These are phyloP conservation scores for Phytophthora kernoviae DNA, from an alignment of 352 stramenopile species.

Conservation along the genomic window DNA sequence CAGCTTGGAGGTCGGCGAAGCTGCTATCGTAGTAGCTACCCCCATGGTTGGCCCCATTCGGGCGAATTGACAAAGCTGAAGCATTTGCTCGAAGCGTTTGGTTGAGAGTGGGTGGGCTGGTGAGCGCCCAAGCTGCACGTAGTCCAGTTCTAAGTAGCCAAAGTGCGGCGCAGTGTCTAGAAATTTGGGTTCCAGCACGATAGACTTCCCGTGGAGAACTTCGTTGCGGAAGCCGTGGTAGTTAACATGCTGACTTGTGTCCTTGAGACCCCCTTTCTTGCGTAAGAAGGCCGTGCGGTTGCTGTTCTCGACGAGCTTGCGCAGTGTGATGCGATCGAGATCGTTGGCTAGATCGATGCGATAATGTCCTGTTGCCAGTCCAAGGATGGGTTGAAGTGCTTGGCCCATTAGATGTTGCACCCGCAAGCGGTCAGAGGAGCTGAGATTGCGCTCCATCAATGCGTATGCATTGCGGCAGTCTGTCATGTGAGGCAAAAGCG, in stretches of 20 bases:
- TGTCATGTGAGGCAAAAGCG: constrained; percentile 77
- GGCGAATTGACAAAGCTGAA: constrained; percentile 60
- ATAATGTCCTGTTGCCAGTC: constrained; percentile 68
- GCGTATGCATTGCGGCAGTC: constrained; percentile 62
- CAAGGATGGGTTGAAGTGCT: constrained; percentile 67
- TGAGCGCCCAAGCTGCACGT: constrained; percentile 56
- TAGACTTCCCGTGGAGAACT: constrained; percentile 66
- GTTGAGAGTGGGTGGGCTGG: constrained; percentile 49
- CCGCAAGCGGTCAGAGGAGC: constrained; percentile 45
- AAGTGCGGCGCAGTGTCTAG: constrained; percentile 72
- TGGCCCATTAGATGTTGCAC: constrained; percentile 73
- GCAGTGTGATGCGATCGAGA: constrained; percentile 66
- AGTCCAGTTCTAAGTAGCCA: constrained; percentile 79
- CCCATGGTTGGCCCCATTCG: constrained; percentile 51
- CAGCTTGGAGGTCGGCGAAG: background rate
- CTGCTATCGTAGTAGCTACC: background rate
- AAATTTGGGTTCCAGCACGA: constrained; percentile 58
- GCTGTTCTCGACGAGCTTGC: constrained; percentile 80
- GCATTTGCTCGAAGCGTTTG: constrained; percentile 72
- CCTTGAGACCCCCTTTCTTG: constrained; percentile 65
- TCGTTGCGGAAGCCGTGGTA: constrained; percentile 83
- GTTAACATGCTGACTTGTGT: constrained; percentile 78
- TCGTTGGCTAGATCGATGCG: constrained; percentile 67
- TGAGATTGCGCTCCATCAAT: constrained; percentile 74
- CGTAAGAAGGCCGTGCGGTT: constrained; percentile 77